Base-by-base conservation (phyloP, 805 yeast genomes). In the Priceomyces fermenticarens region DNA sequence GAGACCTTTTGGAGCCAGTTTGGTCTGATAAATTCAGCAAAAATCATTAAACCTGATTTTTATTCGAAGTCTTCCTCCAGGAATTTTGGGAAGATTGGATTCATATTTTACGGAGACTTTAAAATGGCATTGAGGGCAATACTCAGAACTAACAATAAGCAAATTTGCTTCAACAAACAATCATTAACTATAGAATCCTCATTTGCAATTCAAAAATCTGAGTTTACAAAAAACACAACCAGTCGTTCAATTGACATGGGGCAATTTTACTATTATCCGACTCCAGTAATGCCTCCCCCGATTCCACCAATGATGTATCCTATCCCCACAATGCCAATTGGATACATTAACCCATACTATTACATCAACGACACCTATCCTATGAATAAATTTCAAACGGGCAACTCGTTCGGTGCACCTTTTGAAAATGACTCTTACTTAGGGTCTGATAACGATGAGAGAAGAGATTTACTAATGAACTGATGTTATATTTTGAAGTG, bases 111-210 rank as follows among this genome's bases (percentile, higher is more conserved):
- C 54, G 66, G 73, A 38, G 63, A 69, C 41, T 75, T 78, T 35
- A 70, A 69, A 9, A 76, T 78, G 65, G 89, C 95, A 2, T 68
- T 80, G 33, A 58, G 61, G 15, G 88, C 91, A 30, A 81, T 85
- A 30, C 62, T 72, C 14, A 60, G 68, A 41, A 72, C 83, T 30
- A 76, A 80, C 54, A 78, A 77, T 27, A 58, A 61, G 34, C 48
- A 59, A 5, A 57, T 74, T 30, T 45, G 43, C 33, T 36, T 39
- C 11, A 58, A 50, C 11, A 46, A 45, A 33, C 52, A 54, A 9
- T 54, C 57, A 10, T 45, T 63, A 17, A 38, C 54, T 34, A 61
- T 68, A 20, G 64, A 63, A 45, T 57, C 73, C 0, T 66, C 71
- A 27, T 67, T 68, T 55, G 74, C 74, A 2, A 57, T 67, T 23